Base-by-base conservation (phyloP, 2,329 filamentous ascomycete species). In the Neopestalotiopsis sp. region DNA sequence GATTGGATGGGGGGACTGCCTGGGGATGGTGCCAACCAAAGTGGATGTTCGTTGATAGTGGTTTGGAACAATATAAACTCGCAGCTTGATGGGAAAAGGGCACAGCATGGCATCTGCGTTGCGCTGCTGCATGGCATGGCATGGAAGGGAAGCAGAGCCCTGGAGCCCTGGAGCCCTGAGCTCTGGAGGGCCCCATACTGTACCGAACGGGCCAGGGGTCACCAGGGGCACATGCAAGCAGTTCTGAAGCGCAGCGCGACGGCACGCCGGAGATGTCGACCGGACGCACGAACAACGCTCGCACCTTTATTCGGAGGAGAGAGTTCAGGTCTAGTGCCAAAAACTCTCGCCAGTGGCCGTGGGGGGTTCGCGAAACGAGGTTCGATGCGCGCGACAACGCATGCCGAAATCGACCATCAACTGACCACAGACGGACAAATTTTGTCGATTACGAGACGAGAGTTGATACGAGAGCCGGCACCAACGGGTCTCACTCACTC, bases 11-110 rank as follows among this genome's bases (percentile, higher is more conserved):
- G 59, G 30, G 59, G 45, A 6, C 9, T 17, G 59, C 20, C 59
- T 42, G 59, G 59, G 59, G 59, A 62, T 40, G 32, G 59, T 62
- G 59, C 30, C 59, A 62, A 24, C n/a, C 32, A 40, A 62, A 62
- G 59, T 62, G 59, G 59, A 40, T 40, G 30, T n/a, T 34, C 17
- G 59, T 20, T 62, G 34, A 38, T 40, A 62, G 30, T 34, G 32
- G 45, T 52, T 49, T n/a, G 17, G 13, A 38, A 62, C 59, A 62
- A 42, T 34, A 62, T 42, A 40, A 62, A 38, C 34, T 34, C 12
- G 34, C n/a, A 62, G 59, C 57, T 17, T n/a, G 32, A 52, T 49
- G 42, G 17, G 17, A 17, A 52, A 52, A 20, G 45, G 45, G 45
- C 45, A 52, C 14, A 7, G n/a, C 9, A 52, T 14, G 17, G 45